Evolutionary conservation across 352 stramenopile genomes (phyloP), one percentile per base, ranked within the genome.

Genomic region (Chrysophaeum taylorii): DNA sequence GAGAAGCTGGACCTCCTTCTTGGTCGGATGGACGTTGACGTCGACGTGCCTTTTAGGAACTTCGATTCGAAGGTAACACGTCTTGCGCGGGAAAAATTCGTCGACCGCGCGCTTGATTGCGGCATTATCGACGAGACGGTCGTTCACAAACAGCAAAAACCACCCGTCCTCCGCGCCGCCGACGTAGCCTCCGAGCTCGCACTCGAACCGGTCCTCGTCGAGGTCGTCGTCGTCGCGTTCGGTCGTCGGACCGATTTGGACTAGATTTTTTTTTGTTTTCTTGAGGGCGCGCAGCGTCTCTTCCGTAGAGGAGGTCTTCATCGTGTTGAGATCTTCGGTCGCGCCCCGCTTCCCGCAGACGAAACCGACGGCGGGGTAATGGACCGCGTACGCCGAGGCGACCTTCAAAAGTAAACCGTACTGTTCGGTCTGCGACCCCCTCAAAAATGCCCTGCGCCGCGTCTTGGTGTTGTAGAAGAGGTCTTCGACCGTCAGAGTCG

Each of bases 11-110:
- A 99, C 93, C 73, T 98, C 94, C 78, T 85, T 81, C 82, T 99
- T 99, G 21, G 93, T 98, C 18, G 96, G 96, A 77, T 99, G 95
- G 0, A 99, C 92, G 76, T 99, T 99, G 27, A 99, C 96, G 80
- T 99, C 96, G 0, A 99, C 80, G 72, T 97, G 90, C 31, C 82
- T 77, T 7, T 88, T 80, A 1, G 93, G 93, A 27, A 99, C 85
- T 60, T 90, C 78, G 36, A 99, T 79, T n/a, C 85, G 89, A n/a
- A 98, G 77, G 81, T 97, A 98, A 38, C 98, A 78, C 78, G 98
- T 97, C n/a, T 93, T 92, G 74, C 97, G 92, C 45, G 82, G 83
- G 81, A 98, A 98, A 1, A 96, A 84, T 48, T 91, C 91, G 79
- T 98, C 92, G 67, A 97, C 87, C 21, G 90, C 85, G 50, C 89